These are phyloP conservation scores for Starmerella lactis-condensi DNA, from an alignment of 805 yeast genomes.

Conservation along the genomic window DNA sequence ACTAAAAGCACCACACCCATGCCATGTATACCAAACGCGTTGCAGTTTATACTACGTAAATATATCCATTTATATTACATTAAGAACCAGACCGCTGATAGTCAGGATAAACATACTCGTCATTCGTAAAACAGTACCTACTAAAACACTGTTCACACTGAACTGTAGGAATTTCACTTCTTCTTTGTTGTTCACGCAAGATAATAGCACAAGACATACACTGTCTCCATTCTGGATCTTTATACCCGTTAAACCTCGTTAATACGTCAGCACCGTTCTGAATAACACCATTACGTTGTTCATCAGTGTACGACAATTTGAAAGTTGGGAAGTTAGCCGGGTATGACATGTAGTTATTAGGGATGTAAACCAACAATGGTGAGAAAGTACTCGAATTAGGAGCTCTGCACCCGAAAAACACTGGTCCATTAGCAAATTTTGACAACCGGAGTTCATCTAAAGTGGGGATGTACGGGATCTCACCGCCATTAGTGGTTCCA, in stretches of 20 bases:
- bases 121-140: slow-evolving; percentile 37
- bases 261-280: slow-evolving; percentile 53
- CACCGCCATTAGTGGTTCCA: slow-evolving; percentile 10
- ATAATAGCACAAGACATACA: slow-evolving; percentile 67
- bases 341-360: slow-evolving; percentile 44
- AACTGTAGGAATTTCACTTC: slow-evolving; percentile 35
- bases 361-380: slow-evolving; percentile 51
- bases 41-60: no score
- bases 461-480: slow-evolving; percentile 12
- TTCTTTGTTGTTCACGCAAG: slow-evolving; percentile 53
- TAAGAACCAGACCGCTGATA: no score
- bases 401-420: slow-evolving; percentile 63
- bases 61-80: no score
- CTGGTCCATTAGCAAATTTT: slow-evolving; percentile 33
- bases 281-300: slow-evolving; percentile 39
- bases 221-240: slow-evolving; percentile 43
- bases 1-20: not conserved
- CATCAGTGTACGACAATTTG: slow-evolving; percentile 37
- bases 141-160: slow-evolving; percentile 53
- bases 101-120: no score
- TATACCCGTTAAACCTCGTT: slow-evolving; percentile 40
- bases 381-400: slow-evolving; percentile 32
- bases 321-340: slow-evolving; percentile 48
- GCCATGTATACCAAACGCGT: not conserved
- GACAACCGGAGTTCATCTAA: slow-evolving; percentile 30